These are phyloP conservation scores for Hirsutella thompsonii DNA, from an alignment of 2,329 filamentous ascomycete species.

Conservation along the genomic window DNA sequence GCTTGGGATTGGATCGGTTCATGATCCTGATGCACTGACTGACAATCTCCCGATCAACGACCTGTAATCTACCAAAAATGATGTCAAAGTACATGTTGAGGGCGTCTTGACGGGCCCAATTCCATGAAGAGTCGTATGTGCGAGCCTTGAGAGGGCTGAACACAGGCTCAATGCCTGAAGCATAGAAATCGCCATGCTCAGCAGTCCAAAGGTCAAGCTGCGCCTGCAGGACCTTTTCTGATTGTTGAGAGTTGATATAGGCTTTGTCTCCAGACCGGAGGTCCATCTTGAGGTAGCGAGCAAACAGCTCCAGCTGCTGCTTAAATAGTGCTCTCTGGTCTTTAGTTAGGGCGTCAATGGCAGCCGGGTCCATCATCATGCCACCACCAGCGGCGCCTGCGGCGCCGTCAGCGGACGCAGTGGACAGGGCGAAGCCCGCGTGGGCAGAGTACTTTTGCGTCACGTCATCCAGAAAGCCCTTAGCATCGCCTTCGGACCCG, in stretches of 20 bases:
- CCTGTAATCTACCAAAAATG: slow-evolving; percentile 88
- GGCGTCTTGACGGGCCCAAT: slow-evolving; percentile 96
- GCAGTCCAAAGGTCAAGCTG: slow-evolving; percentile 91
- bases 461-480: slow-evolving; percentile 80
- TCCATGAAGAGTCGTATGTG: slow-evolving; percentile 97
- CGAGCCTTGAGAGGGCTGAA: slow-evolving; percentile 91
- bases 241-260: slow-evolving; percentile 71
- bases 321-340: slow-evolving; percentile 95
- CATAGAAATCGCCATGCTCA: slow-evolving; percentile 95
- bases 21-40: slow-evolving; percentile 98
- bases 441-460: slow-evolving; percentile 79
- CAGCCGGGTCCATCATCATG: slow-evolving; percentile 99
- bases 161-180: slow-evolving; percentile 81
- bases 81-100: slow-evolving; percentile 99
- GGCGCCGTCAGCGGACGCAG: slow-evolving; percentile 60
- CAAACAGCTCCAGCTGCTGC: slow-evolving; percentile 91
- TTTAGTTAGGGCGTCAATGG: slow-evolving; percentile 92
- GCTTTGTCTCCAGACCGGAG: slow-evolving; percentile 94
- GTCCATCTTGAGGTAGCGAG: slow-evolving; percentile 93
- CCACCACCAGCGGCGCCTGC: slow-evolving; percentile 60
- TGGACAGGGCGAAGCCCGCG: slow-evolving; percentile 72
- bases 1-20: slow-evolving; percentile 93
- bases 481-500: slow-evolving; percentile 80
- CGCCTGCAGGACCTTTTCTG: slow-evolving; percentile 75
- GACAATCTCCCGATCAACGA: slow-evolving; percentile 93